These are phyloP conservation scores for Kwoniella dendrophila DNA, from an alignment of 768 basidiomycete species.

Conservation along the genomic window DNA sequence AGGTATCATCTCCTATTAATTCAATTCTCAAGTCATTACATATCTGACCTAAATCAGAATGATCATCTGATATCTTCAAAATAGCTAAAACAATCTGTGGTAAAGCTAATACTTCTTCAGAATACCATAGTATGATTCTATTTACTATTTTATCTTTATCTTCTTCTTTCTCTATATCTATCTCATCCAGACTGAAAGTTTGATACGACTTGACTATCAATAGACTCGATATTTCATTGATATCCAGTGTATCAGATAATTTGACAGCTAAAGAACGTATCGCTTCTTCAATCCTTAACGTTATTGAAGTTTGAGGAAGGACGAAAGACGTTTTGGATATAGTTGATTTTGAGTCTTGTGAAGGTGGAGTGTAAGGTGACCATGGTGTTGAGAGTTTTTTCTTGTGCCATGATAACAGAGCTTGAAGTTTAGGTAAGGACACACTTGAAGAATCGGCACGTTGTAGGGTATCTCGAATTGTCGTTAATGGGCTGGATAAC, in stretches of 20 bases:
- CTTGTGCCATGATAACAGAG: constrained; percentile 32
- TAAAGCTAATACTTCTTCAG: constrained; percentile 73
- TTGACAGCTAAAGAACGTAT: constrained; percentile 72
- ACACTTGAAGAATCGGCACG: constrained; percentile 20
- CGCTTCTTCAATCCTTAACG: constrained; percentile 66
- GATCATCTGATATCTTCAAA: constrained; percentile 66
- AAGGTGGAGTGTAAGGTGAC: constrained; percentile 71
- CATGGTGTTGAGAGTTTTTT: constrained; percentile 31
- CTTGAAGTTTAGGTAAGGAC: constrained; percentile 32
- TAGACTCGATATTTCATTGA: constrained; percentile 80
- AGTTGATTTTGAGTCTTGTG: constrained; percentile 66
- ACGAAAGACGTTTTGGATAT: constrained; percentile 70
- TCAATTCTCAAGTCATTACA: constrained; percentile 50
- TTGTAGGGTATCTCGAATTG: constrained; percentile 41
- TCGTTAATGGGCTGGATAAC: constrained; percentile 36
- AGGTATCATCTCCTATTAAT: constrained; percentile 67
- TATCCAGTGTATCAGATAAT: constrained; percentile 70
- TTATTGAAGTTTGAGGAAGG: constrained; percentile 66
- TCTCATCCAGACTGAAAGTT: constrained; percentile 62
- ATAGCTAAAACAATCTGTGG: constrained; percentile 73
- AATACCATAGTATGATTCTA: constrained; percentile 75
- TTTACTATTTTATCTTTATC: constrained; percentile 58
- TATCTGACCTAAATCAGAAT: constrained; percentile 35
- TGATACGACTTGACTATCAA: constrained; percentile 72
- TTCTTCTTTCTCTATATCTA: constrained; percentile 59